Base-by-base conservation (phyloP, 495 filamentous ascomycete species). In the Platismatia glauca region DNA sequence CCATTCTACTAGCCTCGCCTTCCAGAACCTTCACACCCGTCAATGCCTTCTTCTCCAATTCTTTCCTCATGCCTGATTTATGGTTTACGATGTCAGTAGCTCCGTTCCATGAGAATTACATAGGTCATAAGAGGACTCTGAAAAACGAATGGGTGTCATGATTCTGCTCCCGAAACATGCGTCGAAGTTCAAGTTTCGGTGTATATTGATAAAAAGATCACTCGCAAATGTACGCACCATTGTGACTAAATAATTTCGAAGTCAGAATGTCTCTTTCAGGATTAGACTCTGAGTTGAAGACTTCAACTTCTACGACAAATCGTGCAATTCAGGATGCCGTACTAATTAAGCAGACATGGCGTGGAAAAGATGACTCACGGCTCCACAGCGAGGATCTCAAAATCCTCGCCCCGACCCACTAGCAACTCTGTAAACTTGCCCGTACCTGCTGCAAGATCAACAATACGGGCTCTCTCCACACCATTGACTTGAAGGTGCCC, bases 401-500 rank as follows among this genome's bases (percentile, higher is more conserved):
- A 88, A 2, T 65, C 62, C 29, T 69, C 67, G 68, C 87, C 82
- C 3, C 74, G 70, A 35, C 55, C 69, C 1, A 79, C 78, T 9
- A 89, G 74, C 24, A 80, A 64, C 66, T 85, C 79, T 5, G 84
- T 87, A 67, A 86, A 84, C 65, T 87, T 88, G 13, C 86, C 86
- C 0, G 84, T 87, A 0, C 87, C 86, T 6, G 82, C 79, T 0
- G 78, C 87, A 29, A 90, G 71, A 64, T 89, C 86, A 44, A 87
- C 71, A 35, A 89, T 71, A 38, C 71, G 71, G 27, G 81, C 77
- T 22, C 71, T 70, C 12, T 70, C 56, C 1, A 72, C 56, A 29
- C 72, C 74, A 34, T 74, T 66, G 29, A 88, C 67, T 8, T 73
- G 66, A 35, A 84, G 70, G 34, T 77, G 67, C 2, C 69, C 55